Base-by-base conservation (phyloP, 805 yeast species). In the Kazachstania taianensis region DNA sequence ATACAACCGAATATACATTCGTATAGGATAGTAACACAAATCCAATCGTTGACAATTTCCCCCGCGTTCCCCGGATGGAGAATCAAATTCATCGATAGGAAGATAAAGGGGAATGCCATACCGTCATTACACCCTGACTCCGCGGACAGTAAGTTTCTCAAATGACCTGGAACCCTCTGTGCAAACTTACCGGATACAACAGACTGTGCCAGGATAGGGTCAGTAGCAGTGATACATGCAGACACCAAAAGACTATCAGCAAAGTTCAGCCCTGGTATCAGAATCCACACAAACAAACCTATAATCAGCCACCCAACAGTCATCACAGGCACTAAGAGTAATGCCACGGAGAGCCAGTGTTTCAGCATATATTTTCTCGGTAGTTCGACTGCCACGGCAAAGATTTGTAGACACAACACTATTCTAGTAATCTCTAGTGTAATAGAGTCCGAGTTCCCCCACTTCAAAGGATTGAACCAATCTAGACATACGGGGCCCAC, bases 221-320 rank as follows among this genome's bases (percentile, higher is more conserved):
- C 96, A 0, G 96, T 87, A 2, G 96, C 96, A 0, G 96, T 87
- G 31, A 86, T 77, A 55, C 95, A 85, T 2, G 94, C 95, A 22
- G 87, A 72, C 1, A 86, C 75, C 32, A 79, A 67, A 24, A 86
- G 67, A 2, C 84, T 78, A 33, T 77, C 82, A 15, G 81, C 57
- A 63, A 86, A 84, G 37, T 71, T 63, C 39, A 86, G 65, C 7
- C 77, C 72, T 1, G 92, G 89, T 24, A 87, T 76, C 20, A 87
- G 61, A 17, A 70, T 67, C 81, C 86, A 87, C 28, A 84, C 70
- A 48, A 84, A 83, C 2, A 79, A 66, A 0, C 94, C 89, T 19
- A 84, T 78, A 2, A 83, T 63, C 28, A 86, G 60, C 96, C 96
- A 86, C 16, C 96, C 96, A 37, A 66, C 66, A 1, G 94, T 80